phyloP scores from a whole-genome alignment of 2,329 filamentous ascomycete genomes.

The Verticillium nubilum region DNA sequence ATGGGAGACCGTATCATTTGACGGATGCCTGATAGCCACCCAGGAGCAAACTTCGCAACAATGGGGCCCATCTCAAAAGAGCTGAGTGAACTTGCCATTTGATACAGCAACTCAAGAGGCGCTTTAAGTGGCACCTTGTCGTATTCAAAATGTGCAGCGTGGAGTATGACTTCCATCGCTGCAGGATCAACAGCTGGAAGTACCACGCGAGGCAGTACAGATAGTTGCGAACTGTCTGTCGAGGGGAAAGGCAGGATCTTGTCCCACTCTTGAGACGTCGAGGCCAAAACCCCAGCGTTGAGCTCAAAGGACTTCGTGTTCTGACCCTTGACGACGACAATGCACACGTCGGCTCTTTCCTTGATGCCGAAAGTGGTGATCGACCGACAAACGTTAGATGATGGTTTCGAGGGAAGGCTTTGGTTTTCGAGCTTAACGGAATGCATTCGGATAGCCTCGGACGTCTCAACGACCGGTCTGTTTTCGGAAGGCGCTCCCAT shows the following conservation, averaged over 20 bases:
- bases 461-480: too few species aligned
- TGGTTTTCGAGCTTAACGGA: too few species aligned
- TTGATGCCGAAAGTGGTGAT: neutral
- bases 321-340: neutral
- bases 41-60: neutral
- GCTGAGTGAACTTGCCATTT: neutral
- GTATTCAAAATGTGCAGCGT: neutral
- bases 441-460: too few species aligned
- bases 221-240: neutral
- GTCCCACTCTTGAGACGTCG: neutral
- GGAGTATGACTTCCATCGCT: neutral
- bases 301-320: neutral
- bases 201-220: neutral
- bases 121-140: neutral
- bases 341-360: neutral
- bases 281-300: neutral
- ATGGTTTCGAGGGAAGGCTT: too few species aligned
- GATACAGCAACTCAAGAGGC: neutral
- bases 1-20: neutral
- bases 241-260: neutral
- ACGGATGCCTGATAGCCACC: neutral
- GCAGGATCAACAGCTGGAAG: neutral
- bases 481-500: too few species aligned
- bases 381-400: too few species aligned
- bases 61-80: neutral